Evolutionary conservation across 2,329 filamentous ascomycete genomes (phyloP).

Genomic region (Xylariaceae sp.): DNA sequence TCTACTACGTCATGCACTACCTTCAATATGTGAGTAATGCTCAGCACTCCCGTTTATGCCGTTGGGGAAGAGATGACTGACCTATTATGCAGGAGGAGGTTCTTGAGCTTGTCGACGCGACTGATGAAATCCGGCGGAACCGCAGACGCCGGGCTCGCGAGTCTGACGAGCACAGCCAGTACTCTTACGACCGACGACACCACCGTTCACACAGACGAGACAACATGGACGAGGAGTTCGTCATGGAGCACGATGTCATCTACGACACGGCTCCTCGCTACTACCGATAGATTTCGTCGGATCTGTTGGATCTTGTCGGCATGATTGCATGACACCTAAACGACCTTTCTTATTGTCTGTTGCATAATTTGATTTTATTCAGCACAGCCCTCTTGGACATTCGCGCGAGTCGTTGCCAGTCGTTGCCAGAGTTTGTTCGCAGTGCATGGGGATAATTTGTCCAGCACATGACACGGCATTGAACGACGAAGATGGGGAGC

Average conservation of each 20-base stretch:
- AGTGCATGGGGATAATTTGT: not conserved
- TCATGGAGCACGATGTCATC: constrained; percentile 63
- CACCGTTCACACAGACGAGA: constrained; percentile 34
- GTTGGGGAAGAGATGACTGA: constrained; percentile 30
- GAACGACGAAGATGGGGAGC: not conserved
- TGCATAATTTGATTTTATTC: too few relatives aligned
- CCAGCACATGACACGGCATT: not conserved
- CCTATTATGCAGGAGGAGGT: constrained; percentile 67
- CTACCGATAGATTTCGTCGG: constrained; percentile 10
- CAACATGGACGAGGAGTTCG: constrained; percentile 55
- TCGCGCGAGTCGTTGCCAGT: not conserved
- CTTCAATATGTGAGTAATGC: constrained; percentile 68
- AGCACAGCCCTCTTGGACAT: too few relatives aligned
- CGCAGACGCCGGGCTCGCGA: constrained; percentile 50
- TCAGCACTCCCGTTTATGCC: not conserved
- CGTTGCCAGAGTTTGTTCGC: not conserved
- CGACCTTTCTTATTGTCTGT: not conserved
- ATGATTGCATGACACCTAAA: not conserved
- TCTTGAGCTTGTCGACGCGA: constrained; percentile 72
- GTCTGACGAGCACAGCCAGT: constrained; percentile 53
- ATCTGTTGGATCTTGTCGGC: too few relatives aligned
- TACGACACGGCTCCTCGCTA: constrained; percentile 45
- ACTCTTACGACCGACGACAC: constrained; percentile 44
- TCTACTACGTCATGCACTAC: constrained; percentile 92
- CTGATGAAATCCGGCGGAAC: constrained; percentile 70